These are phyloP conservation scores for Panaeolus cyanescens DNA, from an alignment of 768 basidiomycete genomes.

Conservation along the genomic window DNA sequence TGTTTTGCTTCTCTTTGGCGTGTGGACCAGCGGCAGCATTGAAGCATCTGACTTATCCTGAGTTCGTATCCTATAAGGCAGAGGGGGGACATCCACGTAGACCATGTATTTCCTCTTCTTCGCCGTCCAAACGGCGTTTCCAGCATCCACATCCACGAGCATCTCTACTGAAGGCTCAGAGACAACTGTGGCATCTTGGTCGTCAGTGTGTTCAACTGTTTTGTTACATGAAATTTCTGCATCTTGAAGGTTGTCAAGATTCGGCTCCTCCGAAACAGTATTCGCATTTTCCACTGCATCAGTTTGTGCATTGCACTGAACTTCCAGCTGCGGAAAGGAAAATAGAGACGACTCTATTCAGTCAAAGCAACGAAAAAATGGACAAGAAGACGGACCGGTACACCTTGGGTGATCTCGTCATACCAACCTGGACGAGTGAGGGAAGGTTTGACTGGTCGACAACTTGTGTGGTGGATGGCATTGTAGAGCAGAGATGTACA, in stretches of 20 bases:
- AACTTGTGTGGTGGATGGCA: constrained; percentile 49
- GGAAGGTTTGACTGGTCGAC: constrained; percentile 44
- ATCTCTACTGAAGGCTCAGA: not conserved
- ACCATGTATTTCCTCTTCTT: constrained; percentile 4
- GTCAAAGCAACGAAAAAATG: not conserved
- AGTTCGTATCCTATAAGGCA: constrained; percentile 10
- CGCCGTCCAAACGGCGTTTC: not conserved
- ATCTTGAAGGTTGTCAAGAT: not conserved
- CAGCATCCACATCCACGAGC: not conserved
- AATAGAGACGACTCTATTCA: not conserved
- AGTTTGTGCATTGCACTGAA: not conserved
- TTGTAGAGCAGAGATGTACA: constrained; percentile 42
- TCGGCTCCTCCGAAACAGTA: not conserved
- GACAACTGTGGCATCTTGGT: not conserved
- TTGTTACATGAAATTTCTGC: not conserved
- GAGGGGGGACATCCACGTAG: constrained; percentile 11
- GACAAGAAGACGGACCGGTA: not conserved
- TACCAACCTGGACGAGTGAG: constrained; percentile 62
- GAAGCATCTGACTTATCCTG: not conserved
- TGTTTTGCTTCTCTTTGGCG: not conserved
- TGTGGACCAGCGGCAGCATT: not conserved
- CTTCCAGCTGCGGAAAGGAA: not conserved
- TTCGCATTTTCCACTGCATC: not conserved
- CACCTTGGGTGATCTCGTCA: constrained; percentile 32
- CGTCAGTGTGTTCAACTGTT: not conserved